A percentile compares a stretch with the other conserved stretches of the same genome.
Evolutionary conservation across 495 filamentous ascomycete species (phyloP).

Genomic region (Podospora fimiseda): DNA sequence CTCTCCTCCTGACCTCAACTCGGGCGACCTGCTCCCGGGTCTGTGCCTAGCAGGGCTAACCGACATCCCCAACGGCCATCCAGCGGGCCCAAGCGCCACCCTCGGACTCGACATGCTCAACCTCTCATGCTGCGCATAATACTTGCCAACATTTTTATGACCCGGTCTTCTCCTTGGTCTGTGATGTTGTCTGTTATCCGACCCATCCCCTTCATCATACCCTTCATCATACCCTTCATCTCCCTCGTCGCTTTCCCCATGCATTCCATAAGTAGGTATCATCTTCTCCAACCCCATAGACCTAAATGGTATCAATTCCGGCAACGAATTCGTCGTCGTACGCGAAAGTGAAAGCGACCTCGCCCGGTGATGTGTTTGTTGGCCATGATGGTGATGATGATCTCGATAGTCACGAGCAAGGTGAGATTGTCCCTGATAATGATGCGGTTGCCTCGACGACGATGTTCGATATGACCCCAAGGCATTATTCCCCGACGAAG

Average conservation of each 20-base stretch:
- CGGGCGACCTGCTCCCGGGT: background rate
- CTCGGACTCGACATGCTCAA: conserved; percentile 9
- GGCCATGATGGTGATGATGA: background rate
- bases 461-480: too few species aligned
- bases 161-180: too few species aligned
- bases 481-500: too few species aligned
- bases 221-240: background rate
- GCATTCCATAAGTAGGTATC: background rate
- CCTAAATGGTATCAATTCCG: background rate
- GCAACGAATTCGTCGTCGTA: background rate
- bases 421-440: too few species aligned
- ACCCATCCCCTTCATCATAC: background rate
- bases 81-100: background rate
- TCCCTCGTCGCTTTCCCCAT: background rate
- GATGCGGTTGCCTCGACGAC: background rate
- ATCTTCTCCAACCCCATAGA: background rate
- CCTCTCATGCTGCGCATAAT: conserved; percentile 15
- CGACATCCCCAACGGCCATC: conserved; percentile 7
- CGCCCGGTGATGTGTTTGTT: conserved; percentile 1
- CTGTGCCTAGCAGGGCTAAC: too few species aligned
- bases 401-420: background rate
- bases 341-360: conserved; percentile 13
- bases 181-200: too few species aligned
- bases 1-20: background rate
- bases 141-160: too few species aligned